phyloP scores from a whole-genome alignment of 1,284 basidiomycete species.

The Fistulina hepatica region DNA sequence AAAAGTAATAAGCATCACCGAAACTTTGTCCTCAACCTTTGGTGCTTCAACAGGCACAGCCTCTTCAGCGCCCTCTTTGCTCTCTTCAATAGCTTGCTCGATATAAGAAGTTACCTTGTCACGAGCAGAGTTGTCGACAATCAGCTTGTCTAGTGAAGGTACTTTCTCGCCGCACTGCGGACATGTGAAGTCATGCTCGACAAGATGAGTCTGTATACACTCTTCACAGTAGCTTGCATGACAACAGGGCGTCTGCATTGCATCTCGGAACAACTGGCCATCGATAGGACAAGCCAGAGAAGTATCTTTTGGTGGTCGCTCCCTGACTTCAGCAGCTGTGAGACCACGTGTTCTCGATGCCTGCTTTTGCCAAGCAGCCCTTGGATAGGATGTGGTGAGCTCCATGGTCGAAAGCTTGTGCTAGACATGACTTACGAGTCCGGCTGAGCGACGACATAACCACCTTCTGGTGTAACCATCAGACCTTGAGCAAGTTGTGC shows the following conservation, averaged over 20 bases:
- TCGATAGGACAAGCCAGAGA: conserved; percentile 80
- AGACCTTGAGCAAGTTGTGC: conserved; percentile 73
- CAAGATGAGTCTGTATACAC: conserved; percentile 82
- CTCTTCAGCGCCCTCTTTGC: conserved; percentile 55
- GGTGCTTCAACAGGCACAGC: conserved; percentile 21
- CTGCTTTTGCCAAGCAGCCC: conserved; percentile 89
- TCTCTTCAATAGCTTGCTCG: conserved; percentile 74
- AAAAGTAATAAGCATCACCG: conserved; percentile 10
- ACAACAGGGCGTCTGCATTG: conserved; percentile 88
- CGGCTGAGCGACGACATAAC: conserved; percentile 90
- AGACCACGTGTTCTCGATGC: conserved; percentile 68
- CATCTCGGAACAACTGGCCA: conserved; percentile 81
- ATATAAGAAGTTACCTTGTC: conserved; percentile 73
- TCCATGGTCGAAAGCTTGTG: conserved; percentile 3
- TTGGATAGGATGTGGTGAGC: conserved; percentile 22
- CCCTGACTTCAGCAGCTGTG: conserved; percentile 78
- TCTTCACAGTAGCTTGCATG: conserved; percentile 87
- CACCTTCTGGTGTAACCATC: conserved; percentile 95
- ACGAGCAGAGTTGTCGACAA: conserved; percentile 68
- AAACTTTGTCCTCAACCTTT: conserved; percentile 12
- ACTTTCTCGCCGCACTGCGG: conserved; percentile 83
- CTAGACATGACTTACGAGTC: conserved; percentile 58
- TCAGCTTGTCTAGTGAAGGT: conserved; percentile 73
- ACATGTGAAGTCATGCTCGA: conserved; percentile 89
- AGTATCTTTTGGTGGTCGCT: conserved; percentile 68